Percentiles rank a stretch among this genome's conserved stretches.
phyloP scores from a whole-genome alignment of 2,329 filamentous ascomycete genomes.

The Sphaerulina populicola region DNA sequence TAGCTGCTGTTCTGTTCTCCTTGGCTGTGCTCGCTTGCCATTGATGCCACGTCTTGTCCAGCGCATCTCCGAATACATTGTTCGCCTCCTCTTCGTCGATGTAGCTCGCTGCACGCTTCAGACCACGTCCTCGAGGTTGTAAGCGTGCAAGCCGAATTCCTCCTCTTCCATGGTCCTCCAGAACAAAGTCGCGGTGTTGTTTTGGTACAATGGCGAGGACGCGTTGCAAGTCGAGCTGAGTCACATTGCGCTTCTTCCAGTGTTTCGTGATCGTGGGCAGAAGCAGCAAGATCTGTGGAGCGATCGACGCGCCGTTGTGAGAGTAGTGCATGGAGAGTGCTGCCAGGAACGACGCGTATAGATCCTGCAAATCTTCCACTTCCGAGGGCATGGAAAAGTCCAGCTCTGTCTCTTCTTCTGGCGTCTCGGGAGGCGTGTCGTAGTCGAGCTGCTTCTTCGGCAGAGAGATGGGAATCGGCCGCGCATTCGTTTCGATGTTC shows the following conservation, averaged over 20 bases:
- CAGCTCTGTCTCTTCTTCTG: slow-evolving; percentile 16
- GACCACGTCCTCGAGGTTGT: slow-evolving; percentile 15
- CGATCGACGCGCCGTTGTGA: slow-evolving; percentile 41
- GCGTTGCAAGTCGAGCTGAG: slow-evolving; percentile 40
- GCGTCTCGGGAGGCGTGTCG: slow-evolving; percentile 31
- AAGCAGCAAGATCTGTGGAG: slow-evolving; percentile 37
- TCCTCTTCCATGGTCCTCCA: slow-evolving; percentile 28
- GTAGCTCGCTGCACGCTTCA: slow-evolving; percentile 22
- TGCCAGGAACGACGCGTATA: slow-evolving; percentile 43
- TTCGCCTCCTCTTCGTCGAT: slow-evolving; percentile 38
- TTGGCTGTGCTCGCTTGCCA: slow-evolving; percentile 33
- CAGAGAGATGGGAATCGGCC: slow-evolving; percentile 19
- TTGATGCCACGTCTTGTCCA: slow-evolving; percentile 41
- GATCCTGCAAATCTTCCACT: slow-evolving; percentile 39
- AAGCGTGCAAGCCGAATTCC: slow-evolving; percentile 23
- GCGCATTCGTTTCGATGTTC: slow-evolving; percentile 23
- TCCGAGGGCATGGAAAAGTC: slow-evolving; percentile 33
- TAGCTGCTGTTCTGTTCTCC: slow-evolving; percentile 34
- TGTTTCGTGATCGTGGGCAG: slow-evolving; percentile 37
- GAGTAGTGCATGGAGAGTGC: slow-evolving; percentile 45
- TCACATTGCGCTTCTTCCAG: slow-evolving; percentile 42
- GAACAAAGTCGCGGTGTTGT: slow-evolving; percentile 18
- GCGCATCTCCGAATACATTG: slow-evolving; percentile 42
- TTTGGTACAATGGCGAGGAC: slow-evolving; percentile 36
- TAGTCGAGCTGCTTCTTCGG: slow-evolving; percentile 18